Base-by-base conservation (phyloP, 1,284 basidiomycete species). In the Leccinum pachyderme region DNA sequence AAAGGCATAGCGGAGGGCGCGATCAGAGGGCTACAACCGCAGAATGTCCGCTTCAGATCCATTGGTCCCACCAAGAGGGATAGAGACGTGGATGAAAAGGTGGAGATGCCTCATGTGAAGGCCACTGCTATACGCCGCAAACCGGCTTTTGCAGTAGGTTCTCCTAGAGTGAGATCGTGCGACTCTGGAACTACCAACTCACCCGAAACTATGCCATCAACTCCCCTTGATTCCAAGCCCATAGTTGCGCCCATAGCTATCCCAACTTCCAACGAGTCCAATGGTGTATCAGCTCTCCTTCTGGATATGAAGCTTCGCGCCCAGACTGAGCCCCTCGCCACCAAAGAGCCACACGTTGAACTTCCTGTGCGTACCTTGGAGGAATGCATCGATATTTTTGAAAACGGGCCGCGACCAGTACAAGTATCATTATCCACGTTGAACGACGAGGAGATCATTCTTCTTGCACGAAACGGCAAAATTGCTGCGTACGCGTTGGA, bases 401-500 rank as follows among this genome's bases (percentile, higher is more conserved):
- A 93, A 64, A 87, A 88, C 55, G 91, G 89, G 1, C 86, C 91
- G 1, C 83, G 89, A 47, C 87, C 89, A 22, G 76, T 80, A 7
- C 77, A 77, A 49, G 75, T 72, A 43, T 74, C 79, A 37, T 63
- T 88, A 44, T 75, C 80, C 52, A 75, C 84, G 62, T 75, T 99
- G 62, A 91, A 84, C 49, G 94, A 99, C 66, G 96, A 99, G 69
- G 96, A 99, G 73, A 79, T 99, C 49, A 86, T 99, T 53, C 60
- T 95, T 53, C 80, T 99, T 29, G 85, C 89, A 8, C 93, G 97
- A 75, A 88, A 89, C 63, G 94, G 95, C 49, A 97, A 96, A 82
- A 90, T 99, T 61, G 89, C 92, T 1, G 82, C 92, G 8, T 99
- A 99, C 72, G 93, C 94, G 12, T 75, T 98, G 44, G 96, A 99